phyloP scores from a whole-genome alignment of 2,329 filamentous ascomycete genomes.

The Lachnellula hyalina region DNA sequence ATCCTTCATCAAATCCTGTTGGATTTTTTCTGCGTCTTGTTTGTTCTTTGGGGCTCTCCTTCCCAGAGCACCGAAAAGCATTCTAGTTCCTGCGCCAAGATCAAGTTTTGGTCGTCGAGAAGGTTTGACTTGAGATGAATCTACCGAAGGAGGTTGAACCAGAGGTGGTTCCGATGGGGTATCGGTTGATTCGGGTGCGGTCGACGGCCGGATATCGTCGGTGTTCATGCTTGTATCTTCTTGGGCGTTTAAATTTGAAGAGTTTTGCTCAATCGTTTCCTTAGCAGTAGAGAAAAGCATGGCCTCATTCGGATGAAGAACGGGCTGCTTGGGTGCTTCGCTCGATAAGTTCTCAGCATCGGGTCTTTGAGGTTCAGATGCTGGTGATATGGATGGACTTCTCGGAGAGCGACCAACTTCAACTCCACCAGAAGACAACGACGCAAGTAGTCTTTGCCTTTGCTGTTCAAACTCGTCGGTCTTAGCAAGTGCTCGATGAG shows the following conservation, averaged over 20 bases:
- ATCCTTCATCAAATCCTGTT: constrained; percentile 53
- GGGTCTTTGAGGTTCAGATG: too few species aligned
- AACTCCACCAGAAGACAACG: constrained; percentile 47
- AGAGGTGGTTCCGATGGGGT: neutral
- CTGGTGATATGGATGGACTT: neutral
- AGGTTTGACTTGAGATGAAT: constrained; percentile 6
- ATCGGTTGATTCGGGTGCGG: neutral
- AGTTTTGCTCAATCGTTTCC: neutral
- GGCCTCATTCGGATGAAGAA: neutral
- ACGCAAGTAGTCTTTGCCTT: constrained; percentile 45
- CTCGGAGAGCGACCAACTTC: constrained; percentile 38
- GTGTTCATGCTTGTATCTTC: neutral
- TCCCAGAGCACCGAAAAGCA: constrained; percentile 69
- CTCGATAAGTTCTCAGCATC: neutral
- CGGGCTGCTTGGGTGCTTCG: neutral
- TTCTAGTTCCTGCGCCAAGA: constrained; percentile 57
- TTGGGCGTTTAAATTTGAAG: neutral
- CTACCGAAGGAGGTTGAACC: constrained; percentile 6
- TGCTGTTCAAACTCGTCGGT: constrained; percentile 43
- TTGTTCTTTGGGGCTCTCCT: constrained; percentile 63
- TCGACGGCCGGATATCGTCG: neutral
- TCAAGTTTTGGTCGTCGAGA: constrained; percentile 37
- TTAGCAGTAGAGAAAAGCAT: neutral
- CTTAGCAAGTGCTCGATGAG: constrained; percentile 11
- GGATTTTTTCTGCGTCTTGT: constrained; percentile 60